Base-by-base conservation (phyloP, 345 rosid genomes). In the Excoecaria agallocha region DNA sequence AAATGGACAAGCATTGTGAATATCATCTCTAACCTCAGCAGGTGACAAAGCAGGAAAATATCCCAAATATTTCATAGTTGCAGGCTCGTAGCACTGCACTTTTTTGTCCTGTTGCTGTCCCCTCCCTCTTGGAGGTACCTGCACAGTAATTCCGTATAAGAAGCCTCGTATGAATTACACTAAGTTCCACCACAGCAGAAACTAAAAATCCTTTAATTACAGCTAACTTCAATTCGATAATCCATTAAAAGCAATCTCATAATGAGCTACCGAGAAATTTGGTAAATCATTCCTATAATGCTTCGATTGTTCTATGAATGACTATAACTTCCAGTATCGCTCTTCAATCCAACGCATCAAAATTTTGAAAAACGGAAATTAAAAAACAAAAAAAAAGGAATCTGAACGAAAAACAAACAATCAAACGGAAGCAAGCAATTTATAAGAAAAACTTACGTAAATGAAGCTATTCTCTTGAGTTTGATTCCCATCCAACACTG, bases 1-100 rank as follows among this genome's bases (percentile, higher is more conserved):
- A 30, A 30, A 30, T 30, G 30, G 30, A 49, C 10, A 54, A 5
- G 43, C 59, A 56, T 6, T 30, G 25, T 20, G 22, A 5, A 49
- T 43, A 69, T 48, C 52, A 48, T 61, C 72, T 72, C 89, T 76
- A 82, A 95, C 99, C 97, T 93, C 99, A 22, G 59, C 56, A 57
- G 87, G 76, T 0, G 91, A 87, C 70, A 93, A 80, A 54, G 97
- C 97, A 3, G 93, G 97, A 66, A 84, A 87, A 77, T 8, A 89
- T 84, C 99, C 99, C 80, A 95, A 82, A 85, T 95, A 95, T 72
- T 88, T 95, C 99, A 91, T 93, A 9, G 99, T 93, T 35, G 99
- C 98, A 73, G 99, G 99, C 80, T 95, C 99, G 64, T 95, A 95
- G 80, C 99, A 95, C 74, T 90, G 98, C 80, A 93, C 97, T 78